Conservation (phyloP, 208 protist genomes). For the Phytomonas sp. region DNA sequence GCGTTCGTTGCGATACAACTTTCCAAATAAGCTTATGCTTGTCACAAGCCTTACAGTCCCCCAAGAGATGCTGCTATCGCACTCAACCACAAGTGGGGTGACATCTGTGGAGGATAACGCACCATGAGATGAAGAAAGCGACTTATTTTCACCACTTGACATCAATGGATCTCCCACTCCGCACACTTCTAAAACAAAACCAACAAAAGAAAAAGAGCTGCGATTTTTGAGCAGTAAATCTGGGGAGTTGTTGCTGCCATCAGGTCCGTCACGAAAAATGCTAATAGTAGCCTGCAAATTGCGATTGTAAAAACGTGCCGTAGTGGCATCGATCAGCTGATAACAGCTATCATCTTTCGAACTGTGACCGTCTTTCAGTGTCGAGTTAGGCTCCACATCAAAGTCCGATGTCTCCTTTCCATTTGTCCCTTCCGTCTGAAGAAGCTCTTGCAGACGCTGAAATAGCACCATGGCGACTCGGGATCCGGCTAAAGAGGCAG, state of each 20-base stretch:
- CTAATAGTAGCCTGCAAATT: constrained; percentile 43
- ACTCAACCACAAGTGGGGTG: background rate
- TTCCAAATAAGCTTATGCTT: constrained; percentile 94
- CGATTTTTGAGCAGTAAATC: constrained; percentile 32
- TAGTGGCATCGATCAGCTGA: constrained; percentile 25
- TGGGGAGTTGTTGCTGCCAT: constrained; percentile 38
- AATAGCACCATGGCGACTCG: constrained; percentile 28
- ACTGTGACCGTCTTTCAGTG: background rate
- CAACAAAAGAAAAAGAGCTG: constrained; percentile 61
- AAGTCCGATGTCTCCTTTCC: background rate
- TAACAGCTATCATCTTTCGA: background rate
- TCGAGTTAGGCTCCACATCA: background rate
- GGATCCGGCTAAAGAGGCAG: constrained; percentile 15
- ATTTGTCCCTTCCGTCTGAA: constrained; percentile 16
- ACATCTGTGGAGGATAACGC: background rate
- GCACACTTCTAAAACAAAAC: constrained; percentile 56
- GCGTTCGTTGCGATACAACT: constrained; percentile 31
- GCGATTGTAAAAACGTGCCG: constrained; percentile 42
- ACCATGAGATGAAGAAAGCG: background rate
- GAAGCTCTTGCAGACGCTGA: constrained; percentile 30
- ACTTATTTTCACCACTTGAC: background rate
- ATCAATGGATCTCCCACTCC: constrained; percentile 18
- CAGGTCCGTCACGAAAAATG: constrained; percentile 48
- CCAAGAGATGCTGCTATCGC: background rate
- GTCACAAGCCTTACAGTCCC: background rate